Percentiles rank a stretch among this genome's conserved stretches.
Evolutionary conservation across 345 rosid species (phyloP).

Genomic region (Tarenaya hassleriana): DNA sequence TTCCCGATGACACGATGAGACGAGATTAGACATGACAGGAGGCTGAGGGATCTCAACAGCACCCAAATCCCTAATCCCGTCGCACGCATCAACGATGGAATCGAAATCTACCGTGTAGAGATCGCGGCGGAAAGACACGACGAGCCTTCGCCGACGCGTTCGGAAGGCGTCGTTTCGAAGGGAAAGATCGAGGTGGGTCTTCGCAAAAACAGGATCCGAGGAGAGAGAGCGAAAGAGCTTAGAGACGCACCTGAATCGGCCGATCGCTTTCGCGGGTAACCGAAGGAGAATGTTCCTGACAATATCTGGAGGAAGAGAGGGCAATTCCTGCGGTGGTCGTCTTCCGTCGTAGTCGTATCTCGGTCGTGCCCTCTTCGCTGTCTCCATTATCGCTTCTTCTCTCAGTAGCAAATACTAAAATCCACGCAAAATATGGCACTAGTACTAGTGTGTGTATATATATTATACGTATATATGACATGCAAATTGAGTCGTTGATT

Average conservation of each 20-base stretch:
- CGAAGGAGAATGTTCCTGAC: slow-evolving; percentile 34
- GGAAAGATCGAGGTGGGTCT: no score
- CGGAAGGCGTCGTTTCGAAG: no score
- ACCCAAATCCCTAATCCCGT: no score
- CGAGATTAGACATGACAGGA: no score
- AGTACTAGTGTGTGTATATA: no score
- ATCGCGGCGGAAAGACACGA: slow-evolving; percentile 24
- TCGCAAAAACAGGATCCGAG: slow-evolving; percentile 29
- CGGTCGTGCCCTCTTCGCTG: slow-evolving; percentile 15
- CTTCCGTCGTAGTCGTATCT: slow-evolving; percentile 11
- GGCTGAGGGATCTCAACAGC: no score
- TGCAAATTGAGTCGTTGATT: no score
- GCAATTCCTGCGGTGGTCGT: slow-evolving; percentile 7
- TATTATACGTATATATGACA: no score
- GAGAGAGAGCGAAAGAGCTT: slow-evolving; percentile 32
- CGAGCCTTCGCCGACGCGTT: slow-evolving; percentile 11
- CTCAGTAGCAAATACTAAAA: no score
- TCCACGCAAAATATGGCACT: no score
- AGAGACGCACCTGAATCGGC: slow-evolving; percentile 39
- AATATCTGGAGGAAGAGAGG: slow-evolving; percentile 32
- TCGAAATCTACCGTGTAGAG: slow-evolving; percentile 18
- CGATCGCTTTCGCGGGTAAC: slow-evolving; percentile 33
- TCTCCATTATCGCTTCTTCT: slow-evolving; percentile 17
- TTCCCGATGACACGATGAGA: no score
- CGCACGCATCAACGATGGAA: slow-evolving; percentile 20